These are phyloP conservation scores for Cladosporium austrohemisphaericum DNA, from an alignment of 2,329 filamentous ascomycete genomes.

Conservation along the genomic window DNA sequence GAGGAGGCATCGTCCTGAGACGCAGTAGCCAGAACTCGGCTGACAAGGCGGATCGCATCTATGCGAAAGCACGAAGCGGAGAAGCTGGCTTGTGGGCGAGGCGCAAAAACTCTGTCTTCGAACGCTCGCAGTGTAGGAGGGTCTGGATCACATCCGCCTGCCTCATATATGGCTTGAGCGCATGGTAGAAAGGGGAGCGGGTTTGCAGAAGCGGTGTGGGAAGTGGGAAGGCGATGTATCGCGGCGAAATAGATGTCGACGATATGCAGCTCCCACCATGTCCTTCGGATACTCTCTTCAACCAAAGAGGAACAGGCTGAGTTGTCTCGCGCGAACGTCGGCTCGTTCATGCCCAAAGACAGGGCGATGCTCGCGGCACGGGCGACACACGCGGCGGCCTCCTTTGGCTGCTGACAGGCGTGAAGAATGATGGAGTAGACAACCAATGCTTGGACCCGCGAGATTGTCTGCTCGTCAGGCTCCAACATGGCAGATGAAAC, in stretches of 20 bases:
- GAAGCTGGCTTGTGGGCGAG: constrained; percentile 62
- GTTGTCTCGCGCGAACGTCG: constrained; percentile 54
- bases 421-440: constrained; percentile 75
- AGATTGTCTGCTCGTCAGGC: constrained; percentile 34
- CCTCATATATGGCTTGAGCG: constrained; percentile 34
- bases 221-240: constrained; percentile 57
- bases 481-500: constrained; percentile 53
- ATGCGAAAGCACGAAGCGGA: constrained; percentile 85
- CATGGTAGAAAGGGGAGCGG: neutral
- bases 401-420: constrained; percentile 67
- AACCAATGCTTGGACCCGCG: constrained; percentile 71
- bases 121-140: constrained; percentile 70
- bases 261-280: constrained; percentile 86
- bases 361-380: constrained; percentile 69
- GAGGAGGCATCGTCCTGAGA: constrained; percentile 31
- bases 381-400: constrained; percentile 63
- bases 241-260: constrained; percentile 81
- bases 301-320: neutral
- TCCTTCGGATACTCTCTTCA: constrained; percentile 65
- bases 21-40: constrained; percentile 60
- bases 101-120: constrained; percentile 70
- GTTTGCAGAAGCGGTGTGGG: constrained; percentile 24
- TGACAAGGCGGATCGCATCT: constrained; percentile 73
- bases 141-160: constrained; percentile 21
- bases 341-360: constrained; percentile 70